Evolutionary conservation across 176 grass and related monocot species (phyloP), one percentile per base, ranked within the genome.

Genomic region (Oryza officinalis): DNA sequence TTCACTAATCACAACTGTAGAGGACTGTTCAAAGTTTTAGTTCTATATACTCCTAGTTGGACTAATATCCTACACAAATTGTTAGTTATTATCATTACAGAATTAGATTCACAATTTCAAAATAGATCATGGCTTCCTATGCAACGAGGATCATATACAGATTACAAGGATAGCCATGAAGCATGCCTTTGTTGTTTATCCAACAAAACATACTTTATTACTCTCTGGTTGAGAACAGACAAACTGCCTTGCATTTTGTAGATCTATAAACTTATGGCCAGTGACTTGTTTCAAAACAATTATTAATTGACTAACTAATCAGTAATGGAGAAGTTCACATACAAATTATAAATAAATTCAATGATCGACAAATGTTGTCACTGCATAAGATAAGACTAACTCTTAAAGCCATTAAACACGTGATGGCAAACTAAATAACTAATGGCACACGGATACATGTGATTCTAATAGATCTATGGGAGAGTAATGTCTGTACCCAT

Each of bases 61-160:
- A 2, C 37, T 3, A 47, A 20, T n/a, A 15, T 30, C 69, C 4
- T 10, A 43, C 2, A 67, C 7, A 60, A 18, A 12, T 40, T 17
- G 14, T 37, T 65, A 40, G 30, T 63, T 37, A 28, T 71, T 64
- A 15, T 80, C 38, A 31, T 15, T 35, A 35, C 33, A 35, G 33
- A 35, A 79, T 80, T 84, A n/a, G 60, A 89, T 89, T 80, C 76
- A 69, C 63, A 69, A 22, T 5, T 61, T 11, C 60, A 33, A 60
- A 25, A 3, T 78, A 67, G 28, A 27, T 10, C 61, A 18, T 32
- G 63, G 63, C n/a, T 76, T 76, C 9, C 37, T 27, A 20, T 25
- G 6, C 37, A 11, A 83, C 14, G 50, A 65, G 22, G 37, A 60
- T 37, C 14, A 11, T 40, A 54, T 75, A 10, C 15, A 43, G 60